phyloP scores from a whole-genome alignment of 2,329 filamentous ascomycete genomes.

The Ophiocordyceps robertsii region DNA sequence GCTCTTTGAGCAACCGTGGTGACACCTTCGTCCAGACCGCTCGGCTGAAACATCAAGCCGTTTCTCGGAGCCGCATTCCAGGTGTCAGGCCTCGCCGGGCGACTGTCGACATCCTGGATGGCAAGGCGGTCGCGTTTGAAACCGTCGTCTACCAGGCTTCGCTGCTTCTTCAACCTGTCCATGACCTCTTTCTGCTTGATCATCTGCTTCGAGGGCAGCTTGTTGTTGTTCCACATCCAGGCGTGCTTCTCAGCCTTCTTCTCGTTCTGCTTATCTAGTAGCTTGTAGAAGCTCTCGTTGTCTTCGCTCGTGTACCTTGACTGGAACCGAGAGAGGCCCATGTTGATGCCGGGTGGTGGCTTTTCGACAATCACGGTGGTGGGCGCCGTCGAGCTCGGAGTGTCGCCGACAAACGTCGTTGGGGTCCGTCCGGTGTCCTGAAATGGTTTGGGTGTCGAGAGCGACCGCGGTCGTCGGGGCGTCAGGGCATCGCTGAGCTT shows the following conservation, averaged over 20 bases:
- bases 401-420: slow-evolving; percentile 55
- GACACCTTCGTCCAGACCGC: slow-evolving; percentile 44
- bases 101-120: slow-evolving; percentile 53
- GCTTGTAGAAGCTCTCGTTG: slow-evolving; percentile 89
- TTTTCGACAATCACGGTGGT: slow-evolving; percentile 23
- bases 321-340: slow-evolving; percentile 79
- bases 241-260: slow-evolving; percentile 73
- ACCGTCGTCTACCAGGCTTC: slow-evolving; percentile 40
- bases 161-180: slow-evolving; percentile 32
- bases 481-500: slow-evolving; percentile 71
- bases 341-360: slow-evolving; percentile 52
- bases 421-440: slow-evolving; percentile 40
- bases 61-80: slow-evolving; percentile 71
- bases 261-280: slow-evolving; percentile 82
- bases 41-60: slow-evolving; percentile 71
- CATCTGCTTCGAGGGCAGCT: slow-evolving; percentile 69
- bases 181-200: slow-evolving; percentile 52
- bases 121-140: slow-evolving; percentile 44
- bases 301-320: slow-evolving; percentile 93
- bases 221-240: slow-evolving; percentile 84
- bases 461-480: slow-evolving; percentile 39
- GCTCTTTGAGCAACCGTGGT: slow-evolving; percentile 54
- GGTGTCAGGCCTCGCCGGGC: slow-evolving; percentile 62
- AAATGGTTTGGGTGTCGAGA: slow-evolving; percentile 10
- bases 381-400: slow-evolving; percentile 47